phyloP scores from a whole-genome alignment of 1,139 yeast genomes.

The Saccharomyces hybrid region DNA sequence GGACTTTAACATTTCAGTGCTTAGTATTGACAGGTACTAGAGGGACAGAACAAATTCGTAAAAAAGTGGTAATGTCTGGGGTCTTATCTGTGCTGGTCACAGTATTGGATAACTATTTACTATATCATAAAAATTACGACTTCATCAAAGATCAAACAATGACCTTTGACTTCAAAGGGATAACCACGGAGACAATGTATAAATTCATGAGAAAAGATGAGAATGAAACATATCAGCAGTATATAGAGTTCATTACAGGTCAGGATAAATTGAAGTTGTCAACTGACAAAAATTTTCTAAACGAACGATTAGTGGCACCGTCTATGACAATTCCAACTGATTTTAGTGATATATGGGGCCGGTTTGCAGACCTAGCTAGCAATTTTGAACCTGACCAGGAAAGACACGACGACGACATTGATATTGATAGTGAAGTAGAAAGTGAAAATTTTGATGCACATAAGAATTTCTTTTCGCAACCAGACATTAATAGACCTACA shows the following conservation, averaged over 20 bases:
- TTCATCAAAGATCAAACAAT: conserved; percentile 24
- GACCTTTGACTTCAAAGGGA: conserved; percentile 17
- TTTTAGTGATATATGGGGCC: conserved; percentile 19
- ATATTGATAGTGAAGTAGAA: conserved; percentile 1
- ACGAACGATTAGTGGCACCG: conserved; percentile 12
- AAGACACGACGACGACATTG: conserved; percentile 3
- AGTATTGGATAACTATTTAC: conserved; percentile 73
- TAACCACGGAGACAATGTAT: conserved; percentile 15
- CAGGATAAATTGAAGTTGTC: conserved; percentile 13
- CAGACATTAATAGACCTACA: conserved; percentile 11
- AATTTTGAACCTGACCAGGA: conserved; percentile 1
- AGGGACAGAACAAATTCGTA: conserved; percentile 80
- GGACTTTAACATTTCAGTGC: conserved; percentile 94
- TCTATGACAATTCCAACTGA: conserved; percentile 18
- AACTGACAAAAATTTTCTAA: conserved; percentile 9
- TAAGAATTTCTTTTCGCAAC: conserved; percentile 14
- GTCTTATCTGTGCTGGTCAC: conserved; percentile 87
- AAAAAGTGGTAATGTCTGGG: conserved; percentile 86
- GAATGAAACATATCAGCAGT: conserved; percentile 17
- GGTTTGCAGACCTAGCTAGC: not conserved
- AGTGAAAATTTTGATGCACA: conserved; percentile 3
- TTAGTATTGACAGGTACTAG: conserved; percentile 85
- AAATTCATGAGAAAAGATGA: conserved; percentile 13
- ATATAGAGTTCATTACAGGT: conserved; percentile 15
- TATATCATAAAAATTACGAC: conserved; percentile 34